phyloP scores from a whole-genome alignment of 139 green algal species.

The Astrephomene gubernaculifera region DNA sequence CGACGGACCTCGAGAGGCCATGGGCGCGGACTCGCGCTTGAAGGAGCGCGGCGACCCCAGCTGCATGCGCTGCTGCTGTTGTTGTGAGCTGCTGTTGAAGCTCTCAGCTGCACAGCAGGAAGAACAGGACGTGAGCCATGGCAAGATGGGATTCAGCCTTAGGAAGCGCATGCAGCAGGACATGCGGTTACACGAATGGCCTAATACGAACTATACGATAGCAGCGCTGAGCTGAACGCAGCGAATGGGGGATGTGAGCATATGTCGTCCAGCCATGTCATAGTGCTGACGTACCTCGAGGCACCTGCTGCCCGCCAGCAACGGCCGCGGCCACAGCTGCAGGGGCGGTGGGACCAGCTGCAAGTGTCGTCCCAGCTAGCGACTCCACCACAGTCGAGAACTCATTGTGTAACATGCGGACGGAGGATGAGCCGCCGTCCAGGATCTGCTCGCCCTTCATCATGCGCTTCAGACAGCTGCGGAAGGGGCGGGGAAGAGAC shows the following conservation, averaged over 20 bases:
- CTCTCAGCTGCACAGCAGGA: no score
- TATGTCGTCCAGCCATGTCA: no score
- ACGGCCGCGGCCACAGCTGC: not conserved
- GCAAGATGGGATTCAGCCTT: no score
- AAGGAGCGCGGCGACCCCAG: not conserved
- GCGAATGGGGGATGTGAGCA: no score
- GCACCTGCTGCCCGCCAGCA: not conserved
- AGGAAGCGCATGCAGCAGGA: no score
- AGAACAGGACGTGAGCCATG: no score
- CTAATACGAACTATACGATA: no score
- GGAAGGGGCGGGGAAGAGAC: not conserved
- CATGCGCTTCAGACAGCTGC: constrained; percentile 54
- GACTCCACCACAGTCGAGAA: constrained; percentile 46
- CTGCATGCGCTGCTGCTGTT: not conserved
- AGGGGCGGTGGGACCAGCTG: not conserved
- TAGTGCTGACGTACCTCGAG: no score
- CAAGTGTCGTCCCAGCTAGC: not conserved
- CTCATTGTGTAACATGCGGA: constrained; percentile 56
- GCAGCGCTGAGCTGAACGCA: no score
- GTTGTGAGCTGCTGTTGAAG: no score
- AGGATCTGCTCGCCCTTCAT: constrained; percentile 54
- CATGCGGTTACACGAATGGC: no score
- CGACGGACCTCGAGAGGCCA: not conserved
- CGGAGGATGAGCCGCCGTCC: constrained; percentile 51
- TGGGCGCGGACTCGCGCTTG: not conserved